Evolutionary conservation across 345 rosid species (phyloP).

Genomic region (Dipteronia dyeriana): DNA sequence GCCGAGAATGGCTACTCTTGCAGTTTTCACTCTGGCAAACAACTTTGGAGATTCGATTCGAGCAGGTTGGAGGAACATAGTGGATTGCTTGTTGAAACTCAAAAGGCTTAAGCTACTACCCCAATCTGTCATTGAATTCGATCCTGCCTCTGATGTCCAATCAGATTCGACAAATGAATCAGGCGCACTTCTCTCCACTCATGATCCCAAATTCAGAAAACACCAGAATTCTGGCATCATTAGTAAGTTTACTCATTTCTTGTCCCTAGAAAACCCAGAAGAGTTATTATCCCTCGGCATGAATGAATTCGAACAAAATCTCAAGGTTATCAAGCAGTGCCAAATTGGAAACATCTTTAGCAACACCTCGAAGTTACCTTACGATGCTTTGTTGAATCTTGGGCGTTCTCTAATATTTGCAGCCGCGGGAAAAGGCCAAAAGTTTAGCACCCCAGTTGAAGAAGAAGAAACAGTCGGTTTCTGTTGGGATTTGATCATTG

Average conservation of each 20-base stretch:
- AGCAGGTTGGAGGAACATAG: constrained; percentile 91
- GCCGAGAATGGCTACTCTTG: constrained; percentile 89
- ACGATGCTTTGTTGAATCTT: constrained; percentile 57
- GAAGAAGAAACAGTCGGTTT: constrained; percentile 87
- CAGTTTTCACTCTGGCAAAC: constrained; percentile 83
- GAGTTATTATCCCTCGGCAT: constrained; percentile 74
- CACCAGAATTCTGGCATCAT: constrained; percentile 42
- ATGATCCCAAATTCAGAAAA: constrained; percentile 43
- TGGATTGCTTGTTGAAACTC: constrained; percentile 85
- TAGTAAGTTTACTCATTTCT: constrained; percentile 68
- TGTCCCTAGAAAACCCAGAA: constrained; percentile 74
- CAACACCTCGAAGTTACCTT: constrained; percentile 53
- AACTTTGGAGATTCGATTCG: constrained; percentile 72
- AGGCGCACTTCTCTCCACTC: constrained; percentile 34
- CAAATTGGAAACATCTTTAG: constrained; percentile 73
- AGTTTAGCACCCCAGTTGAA: constrained; percentile 82
- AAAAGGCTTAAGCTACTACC: constrained; percentile 90
- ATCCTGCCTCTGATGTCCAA: constrained; percentile 31
- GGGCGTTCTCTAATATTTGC: constrained; percentile 85
- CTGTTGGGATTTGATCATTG: constrained; percentile 75
- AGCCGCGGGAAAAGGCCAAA: constrained; percentile 93
- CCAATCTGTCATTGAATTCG: constrained; percentile 64
- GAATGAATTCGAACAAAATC: constrained; percentile 86
- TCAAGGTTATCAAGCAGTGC: constrained; percentile 83
- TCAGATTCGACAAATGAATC: constrained; percentile 39